Conservation (phyloP, 495 filamentous ascomycete species). For the Neurospora pannonica region DNA sequence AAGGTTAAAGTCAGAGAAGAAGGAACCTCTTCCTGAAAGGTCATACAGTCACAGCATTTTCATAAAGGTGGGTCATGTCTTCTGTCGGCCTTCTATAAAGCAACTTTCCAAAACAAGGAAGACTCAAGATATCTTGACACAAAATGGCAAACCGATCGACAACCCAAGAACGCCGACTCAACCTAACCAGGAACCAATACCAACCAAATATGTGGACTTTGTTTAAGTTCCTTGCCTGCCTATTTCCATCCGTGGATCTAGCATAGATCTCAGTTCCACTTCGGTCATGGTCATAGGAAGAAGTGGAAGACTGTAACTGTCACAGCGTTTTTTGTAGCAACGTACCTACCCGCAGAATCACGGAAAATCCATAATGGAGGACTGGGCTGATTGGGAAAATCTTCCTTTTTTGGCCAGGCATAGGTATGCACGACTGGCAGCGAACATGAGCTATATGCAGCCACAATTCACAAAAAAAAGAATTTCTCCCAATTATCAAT, state of each 20-base stretch:
- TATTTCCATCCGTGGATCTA: background rate
- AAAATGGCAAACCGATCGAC: too few relatives aligned
- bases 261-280: background rate
- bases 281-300: background rate
- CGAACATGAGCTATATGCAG: background rate
- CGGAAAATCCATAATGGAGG: background rate
- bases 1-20: background rate
- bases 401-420: background rate
- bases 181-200: too few relatives aligned
- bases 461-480: background rate
- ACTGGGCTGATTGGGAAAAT: background rate
- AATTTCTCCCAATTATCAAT: background rate
- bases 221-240: background rate
- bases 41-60: background rate
- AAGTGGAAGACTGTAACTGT: background rate
- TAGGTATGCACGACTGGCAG: background rate
- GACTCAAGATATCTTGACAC: background rate
- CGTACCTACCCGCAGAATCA: background rate
- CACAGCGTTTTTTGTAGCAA: background rate
- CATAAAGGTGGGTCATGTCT: background rate
- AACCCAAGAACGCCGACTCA: too few relatives aligned
- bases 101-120: background rate
- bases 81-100: background rate
- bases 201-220: background rate
- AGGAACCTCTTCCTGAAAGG: background rate